phyloP scores from a whole-genome alignment of 83 land plant species.

The Picea abies region DNA sequence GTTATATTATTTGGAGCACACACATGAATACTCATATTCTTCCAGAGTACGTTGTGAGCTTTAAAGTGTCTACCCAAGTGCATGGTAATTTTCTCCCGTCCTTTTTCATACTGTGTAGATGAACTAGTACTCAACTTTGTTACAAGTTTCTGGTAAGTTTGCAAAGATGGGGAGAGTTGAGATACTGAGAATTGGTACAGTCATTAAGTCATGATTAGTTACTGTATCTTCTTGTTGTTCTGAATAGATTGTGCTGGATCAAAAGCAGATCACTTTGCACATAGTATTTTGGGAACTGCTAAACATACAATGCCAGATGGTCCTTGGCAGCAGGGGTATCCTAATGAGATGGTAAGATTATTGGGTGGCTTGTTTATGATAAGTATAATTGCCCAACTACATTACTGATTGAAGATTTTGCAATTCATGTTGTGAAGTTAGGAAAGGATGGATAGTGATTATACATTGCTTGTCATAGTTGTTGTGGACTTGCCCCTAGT shows the following conservation, averaged over 20 bases:
- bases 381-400: neutral
- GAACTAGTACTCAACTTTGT: neutral
- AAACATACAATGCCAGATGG: neutral
- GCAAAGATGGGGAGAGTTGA: neutral
- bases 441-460: neutral
- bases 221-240: neutral
- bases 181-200: neutral
- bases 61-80: slow-evolving; percentile 31
- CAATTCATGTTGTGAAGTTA: neutral
- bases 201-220: neutral
- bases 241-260: neutral
- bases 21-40: slow-evolving; percentile 59
- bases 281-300: neutral
- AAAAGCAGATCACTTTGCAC: neutral
- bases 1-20: slow-evolving; percentile 51
- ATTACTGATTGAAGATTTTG: neutral
- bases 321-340: neutral
- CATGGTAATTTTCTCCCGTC: slow-evolving; percentile 23
- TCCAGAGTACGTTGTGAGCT: slow-evolving; percentile 68
- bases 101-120: neutral
- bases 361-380: neutral
- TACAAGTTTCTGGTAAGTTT: neutral
- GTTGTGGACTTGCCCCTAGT: neutral
- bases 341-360: slow-evolving; percentile 11
- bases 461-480: neutral